Conservation (phyloP, 257 asterid genomes). For the Primulina huaijiensis region DNA sequence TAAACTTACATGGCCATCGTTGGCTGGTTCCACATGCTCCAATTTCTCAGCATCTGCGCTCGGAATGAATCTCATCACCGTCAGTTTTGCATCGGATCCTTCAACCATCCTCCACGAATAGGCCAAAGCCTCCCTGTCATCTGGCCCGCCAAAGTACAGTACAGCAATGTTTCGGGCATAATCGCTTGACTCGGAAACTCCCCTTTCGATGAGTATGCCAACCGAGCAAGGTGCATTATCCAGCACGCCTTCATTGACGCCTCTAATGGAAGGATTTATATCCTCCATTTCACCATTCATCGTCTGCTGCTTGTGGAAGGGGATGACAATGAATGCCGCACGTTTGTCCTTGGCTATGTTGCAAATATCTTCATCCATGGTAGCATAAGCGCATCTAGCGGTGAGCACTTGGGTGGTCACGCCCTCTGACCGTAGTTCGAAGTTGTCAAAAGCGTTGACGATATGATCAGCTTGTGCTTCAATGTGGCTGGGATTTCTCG, state of each 20-base stretch:
- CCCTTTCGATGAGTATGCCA: conserved; percentile 69
- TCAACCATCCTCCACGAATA: conserved; percentile 79
- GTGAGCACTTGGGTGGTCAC: conserved; percentile 67
- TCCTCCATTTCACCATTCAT: conserved; percentile 67
- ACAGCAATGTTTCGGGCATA: conserved; percentile 46
- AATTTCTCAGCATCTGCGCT: conserved; percentile 31
- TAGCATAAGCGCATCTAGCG: conserved; percentile 55
- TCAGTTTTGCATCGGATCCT: conserved; percentile 36
- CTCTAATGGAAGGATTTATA: conserved; percentile 49
- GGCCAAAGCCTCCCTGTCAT: conserved; percentile 80
- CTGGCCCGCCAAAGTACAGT: conserved; percentile 77
- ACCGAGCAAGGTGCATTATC: conserved; percentile 82
- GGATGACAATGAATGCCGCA: conserved; percentile 58
- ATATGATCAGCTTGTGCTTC: conserved; percentile 76
- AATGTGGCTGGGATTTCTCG: conserved; percentile 47
- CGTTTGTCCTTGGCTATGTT: conserved; percentile 63
- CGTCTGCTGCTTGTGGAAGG: conserved; percentile 65
- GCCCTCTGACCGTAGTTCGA: conserved; percentile 64
- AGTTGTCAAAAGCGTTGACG: conserved; percentile 65
- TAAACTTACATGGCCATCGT: conserved; percentile 35
- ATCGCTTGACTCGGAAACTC: conserved; percentile 35
- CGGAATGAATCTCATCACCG: conserved; percentile 63
- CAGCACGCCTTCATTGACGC: conserved; percentile 68
- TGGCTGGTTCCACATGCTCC: conserved; percentile 25
- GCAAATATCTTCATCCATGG: conserved; percentile 90